Conservation (phyloP, 2,329 filamentous ascomycete genomes). For the Epichloe coenophiala region DNA sequence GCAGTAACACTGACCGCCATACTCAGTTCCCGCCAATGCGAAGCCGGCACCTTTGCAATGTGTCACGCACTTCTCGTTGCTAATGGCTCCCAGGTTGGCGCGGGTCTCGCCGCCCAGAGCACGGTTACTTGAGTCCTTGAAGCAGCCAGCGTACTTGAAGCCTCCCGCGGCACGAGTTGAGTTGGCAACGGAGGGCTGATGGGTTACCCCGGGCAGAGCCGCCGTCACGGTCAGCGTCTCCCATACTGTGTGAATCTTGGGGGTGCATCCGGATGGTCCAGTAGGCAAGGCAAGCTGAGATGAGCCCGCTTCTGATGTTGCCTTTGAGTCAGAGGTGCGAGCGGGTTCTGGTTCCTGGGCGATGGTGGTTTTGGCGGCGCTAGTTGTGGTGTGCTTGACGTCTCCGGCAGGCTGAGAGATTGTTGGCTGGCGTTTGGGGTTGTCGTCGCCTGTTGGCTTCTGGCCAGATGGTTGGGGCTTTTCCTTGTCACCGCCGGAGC, state of each 20-base stretch:
- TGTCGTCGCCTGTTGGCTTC: background rate
- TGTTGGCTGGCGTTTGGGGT: background rate
- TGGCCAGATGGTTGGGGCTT: background rate
- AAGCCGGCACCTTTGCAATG: conserved; percentile 32
- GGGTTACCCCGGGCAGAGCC: conserved; percentile 9
- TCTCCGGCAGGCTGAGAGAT: background rate
- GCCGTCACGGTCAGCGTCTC: conserved; percentile 33
- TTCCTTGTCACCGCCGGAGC: conserved; percentile 5
- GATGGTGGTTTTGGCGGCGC: background rate
- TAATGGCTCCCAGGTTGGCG: conserved; percentile 28
- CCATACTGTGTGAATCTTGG: conserved; percentile 25
- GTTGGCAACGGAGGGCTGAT: conserved; percentile 3
- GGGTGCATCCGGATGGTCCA: conserved; percentile 12
- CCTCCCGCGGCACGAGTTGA: conserved; percentile 10
- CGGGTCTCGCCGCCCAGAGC: conserved; percentile 26
- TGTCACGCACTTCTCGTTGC: conserved; percentile 31
- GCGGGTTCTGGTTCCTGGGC: background rate
- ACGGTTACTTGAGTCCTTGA: conserved; percentile 23
- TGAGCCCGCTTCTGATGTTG: conserved; percentile 10
- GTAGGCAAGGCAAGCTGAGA: conserved; percentile 5
- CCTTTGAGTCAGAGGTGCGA: background rate
- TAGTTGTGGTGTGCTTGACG: background rate
- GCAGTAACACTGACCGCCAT: conserved; percentile 40
- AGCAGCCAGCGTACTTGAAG: conserved; percentile 31
- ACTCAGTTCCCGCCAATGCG: conserved; percentile 36